These are phyloP conservation scores for Chrysosporium queenslandicum DNA, from an alignment of 2,329 filamentous ascomycete genomes.

Conservation along the genomic window DNA sequence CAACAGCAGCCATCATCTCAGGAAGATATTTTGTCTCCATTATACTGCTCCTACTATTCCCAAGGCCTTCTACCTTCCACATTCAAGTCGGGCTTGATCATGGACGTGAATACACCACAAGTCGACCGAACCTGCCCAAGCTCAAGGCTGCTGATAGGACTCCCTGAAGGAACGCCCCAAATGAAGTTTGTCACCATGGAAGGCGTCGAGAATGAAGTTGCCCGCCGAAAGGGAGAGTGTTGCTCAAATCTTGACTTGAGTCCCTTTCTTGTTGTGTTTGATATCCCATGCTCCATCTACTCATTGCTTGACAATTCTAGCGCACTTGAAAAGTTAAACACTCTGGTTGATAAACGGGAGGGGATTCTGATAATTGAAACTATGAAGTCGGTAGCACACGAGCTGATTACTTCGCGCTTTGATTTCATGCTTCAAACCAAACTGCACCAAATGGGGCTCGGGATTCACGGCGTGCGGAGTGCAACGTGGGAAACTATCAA, in stretches of 20 bases:
- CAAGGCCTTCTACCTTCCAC: too few species aligned
- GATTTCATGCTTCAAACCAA: neutral
- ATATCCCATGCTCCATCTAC: neutral
- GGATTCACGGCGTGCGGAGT: too few species aligned
- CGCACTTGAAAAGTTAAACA: neutral
- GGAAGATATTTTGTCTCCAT: too few species aligned
- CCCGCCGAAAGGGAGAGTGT: neutral
- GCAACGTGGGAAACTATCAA: neutral
- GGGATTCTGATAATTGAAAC: neutral
- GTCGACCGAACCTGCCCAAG: neutral
- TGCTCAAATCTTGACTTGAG: neutral
- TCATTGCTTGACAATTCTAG: neutral
- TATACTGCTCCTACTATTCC: too few species aligned
- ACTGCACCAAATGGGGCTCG: neutral
- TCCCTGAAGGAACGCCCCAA: neutral
- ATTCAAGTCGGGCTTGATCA: too few species aligned
- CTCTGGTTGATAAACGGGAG: neutral
- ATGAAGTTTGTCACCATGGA: conserved; percentile 4
- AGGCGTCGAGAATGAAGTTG: neutral
- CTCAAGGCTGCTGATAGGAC: conserved; percentile 7
- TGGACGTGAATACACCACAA: neutral
- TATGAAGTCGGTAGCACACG: neutral
- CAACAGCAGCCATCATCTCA: too few species aligned
- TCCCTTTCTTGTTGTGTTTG: conserved; percentile 2
- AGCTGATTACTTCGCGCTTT: neutral